Conservation (phyloP, 2,329 filamentous ascomycete species). For the Aspergillus melleus region DNA sequence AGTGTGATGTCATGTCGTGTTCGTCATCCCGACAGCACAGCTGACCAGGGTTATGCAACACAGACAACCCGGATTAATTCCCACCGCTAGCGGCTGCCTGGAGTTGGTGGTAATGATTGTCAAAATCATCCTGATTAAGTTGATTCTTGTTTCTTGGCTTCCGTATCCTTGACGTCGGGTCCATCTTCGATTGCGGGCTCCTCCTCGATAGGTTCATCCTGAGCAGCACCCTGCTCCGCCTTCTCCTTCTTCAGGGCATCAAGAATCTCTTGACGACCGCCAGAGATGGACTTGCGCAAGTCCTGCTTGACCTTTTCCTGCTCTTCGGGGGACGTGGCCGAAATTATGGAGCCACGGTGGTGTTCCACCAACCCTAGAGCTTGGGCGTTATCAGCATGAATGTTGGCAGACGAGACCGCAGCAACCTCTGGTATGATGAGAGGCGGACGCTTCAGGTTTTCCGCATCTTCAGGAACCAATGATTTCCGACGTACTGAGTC, state of each 20-base stretch:
- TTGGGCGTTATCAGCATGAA: constrained; percentile 39
- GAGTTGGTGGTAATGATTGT: background rate
- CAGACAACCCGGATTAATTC: background rate
- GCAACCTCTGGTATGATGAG: constrained; percentile 34
- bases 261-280: constrained; percentile 25
- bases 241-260: constrained; percentile 32
- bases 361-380: constrained; percentile 39
- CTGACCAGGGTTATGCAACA: background rate
- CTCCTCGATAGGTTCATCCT: constrained; percentile 28
- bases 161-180: constrained; percentile 11
- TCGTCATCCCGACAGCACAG: background rate
- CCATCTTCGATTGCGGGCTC: constrained; percentile 11
- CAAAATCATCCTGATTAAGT: background rate
- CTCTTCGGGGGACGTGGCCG: constrained; percentile 34
- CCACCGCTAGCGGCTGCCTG: background rate
- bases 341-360: constrained; percentile 39
- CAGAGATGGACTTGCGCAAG: constrained; percentile 39
- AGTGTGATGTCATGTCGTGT: background rate
- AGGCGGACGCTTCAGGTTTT: constrained; percentile 28
- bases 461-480: constrained; percentile 32
- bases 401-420: constrained; percentile 40
- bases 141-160: constrained; percentile 1
- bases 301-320: constrained; percentile 37
- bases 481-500: constrained; percentile 28
- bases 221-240: constrained; percentile 20